Evolutionary conservation across 176 grass and related monocot genomes (phyloP).

Genomic region (bread wheat (Triticum aestivum)): IWGSC_CS_RefSeq_v2.1 NC_057809.1:90444005-90444504

Average conservation of each 20-base stretch:
- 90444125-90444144: background rate
- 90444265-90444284: constrained; percentile 39
- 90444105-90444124: background rate
- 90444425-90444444: background rate
- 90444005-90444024: no score
- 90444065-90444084: no score
- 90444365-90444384: background rate
- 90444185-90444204: constrained; percentile 36
- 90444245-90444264: constrained; percentile 40
- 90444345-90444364: constrained; percentile 33
- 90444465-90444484: background rate
- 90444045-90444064: no score
- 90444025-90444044: no score
- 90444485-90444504: background rate
- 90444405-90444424: background rate
- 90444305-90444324: constrained; percentile 27
- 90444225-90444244: constrained; percentile 49
- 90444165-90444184: background rate
- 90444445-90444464: no score
- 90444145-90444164: background rate
- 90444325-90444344: background rate
- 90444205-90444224: constrained; percentile 38
- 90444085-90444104: no score
- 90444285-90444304: constrained; percentile 20
- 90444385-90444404: constrained; percentile 24